A percentile compares a stretch with the other conserved stretches of the same genome.
phyloP scores from a whole-genome alignment of 805 yeast species.

The Debaryomyces tyrocola region DNA sequence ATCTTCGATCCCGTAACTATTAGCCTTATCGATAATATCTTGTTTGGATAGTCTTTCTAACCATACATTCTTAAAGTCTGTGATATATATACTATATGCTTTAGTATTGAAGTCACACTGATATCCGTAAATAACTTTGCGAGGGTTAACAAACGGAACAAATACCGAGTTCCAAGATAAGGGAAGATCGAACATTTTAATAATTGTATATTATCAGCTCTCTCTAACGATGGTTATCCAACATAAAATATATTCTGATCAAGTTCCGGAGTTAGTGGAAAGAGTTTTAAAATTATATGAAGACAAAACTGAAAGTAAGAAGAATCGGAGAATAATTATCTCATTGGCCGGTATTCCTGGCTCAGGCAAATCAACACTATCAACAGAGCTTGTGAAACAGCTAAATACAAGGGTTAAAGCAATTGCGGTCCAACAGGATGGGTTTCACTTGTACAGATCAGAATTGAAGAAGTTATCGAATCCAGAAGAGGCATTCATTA shows the following conservation, averaged over 20 bases:
- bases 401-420: slow-evolving; percentile 18
- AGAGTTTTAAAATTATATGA: slow-evolving; percentile 8
- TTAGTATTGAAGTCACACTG: not conserved
- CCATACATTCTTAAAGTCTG: slow-evolving; percentile 30
- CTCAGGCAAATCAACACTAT: slow-evolving; percentile 76
- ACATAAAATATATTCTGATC: slow-evolving; percentile 3
- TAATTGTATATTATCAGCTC: not conserved
- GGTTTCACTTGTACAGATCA: slow-evolving; percentile 35
- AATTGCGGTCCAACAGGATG: slow-evolving; percentile 39
- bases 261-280: slow-evolving; percentile 8
- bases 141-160: slow-evolving; percentile 1
- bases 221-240: not conserved
- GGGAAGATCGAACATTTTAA: slow-evolving; percentile 12
- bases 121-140: slow-evolving; percentile 15
- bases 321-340: slow-evolving; percentile 46
- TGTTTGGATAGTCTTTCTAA: slow-evolving; percentile 15
- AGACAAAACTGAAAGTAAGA: not conserved
- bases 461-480: slow-evolving; percentile 46
- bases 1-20: slow-evolving; percentile 28
- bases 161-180: slow-evolving; percentile 9
- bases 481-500: slow-evolving; percentile 53
- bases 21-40: slow-evolving; percentile 17
- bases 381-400: slow-evolving; percentile 40
- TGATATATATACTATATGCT: slow-evolving; percentile 23
- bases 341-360: slow-evolving; percentile 81